These are phyloP conservation scores for Fraxinus baroniana DNA, from an alignment of 305 asterid genomes.

Conservation along the genomic window DNA sequence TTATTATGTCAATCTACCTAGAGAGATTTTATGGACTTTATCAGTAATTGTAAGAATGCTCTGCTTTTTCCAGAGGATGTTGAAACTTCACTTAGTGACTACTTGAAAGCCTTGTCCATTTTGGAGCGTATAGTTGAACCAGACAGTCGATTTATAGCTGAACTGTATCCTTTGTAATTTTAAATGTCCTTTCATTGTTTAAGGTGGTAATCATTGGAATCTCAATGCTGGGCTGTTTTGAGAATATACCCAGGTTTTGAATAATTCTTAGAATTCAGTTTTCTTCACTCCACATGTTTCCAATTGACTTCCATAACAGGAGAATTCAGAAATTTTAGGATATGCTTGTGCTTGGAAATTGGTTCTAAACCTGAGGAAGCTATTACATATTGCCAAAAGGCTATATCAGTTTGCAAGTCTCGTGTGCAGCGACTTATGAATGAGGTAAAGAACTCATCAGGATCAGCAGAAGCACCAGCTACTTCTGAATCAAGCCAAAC, in stretches of 20 bases:
- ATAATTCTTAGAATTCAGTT: background rate
- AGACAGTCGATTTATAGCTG: slow-evolving; percentile 81
- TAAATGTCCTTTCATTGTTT: background rate
- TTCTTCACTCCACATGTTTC: background rate
- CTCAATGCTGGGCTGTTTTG: background rate
- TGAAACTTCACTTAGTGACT: slow-evolving; percentile 84
- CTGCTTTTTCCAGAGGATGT: slow-evolving; percentile 66
- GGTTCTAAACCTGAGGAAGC: slow-evolving; percentile 87
- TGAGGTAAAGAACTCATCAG: slow-evolving; percentile 41
- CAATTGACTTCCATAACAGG: slow-evolving; percentile 33
- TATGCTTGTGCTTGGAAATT: slow-evolving; percentile 85
- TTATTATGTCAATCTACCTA: background rate
- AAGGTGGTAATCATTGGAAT: background rate
- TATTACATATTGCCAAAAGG: slow-evolving; percentile 79
- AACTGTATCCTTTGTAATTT: slow-evolving; percentile 69
- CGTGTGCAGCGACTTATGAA: slow-evolving; percentile 57
- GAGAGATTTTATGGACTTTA: slow-evolving; percentile 12
- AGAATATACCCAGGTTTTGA: background rate
- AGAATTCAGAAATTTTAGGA: slow-evolving; percentile 69
- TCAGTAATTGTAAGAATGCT: slow-evolving; percentile 13
- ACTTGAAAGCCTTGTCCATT: slow-evolving; percentile 74
- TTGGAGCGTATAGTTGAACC: slow-evolving; percentile 80
- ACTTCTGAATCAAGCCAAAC: slow-evolving; percentile 28
- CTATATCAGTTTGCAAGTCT: slow-evolving; percentile 69
- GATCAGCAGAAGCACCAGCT: slow-evolving; percentile 20